Evolutionary conservation across 208 protist species (phyloP).

Genomic region (Trichomonas gallinae): DNA sequence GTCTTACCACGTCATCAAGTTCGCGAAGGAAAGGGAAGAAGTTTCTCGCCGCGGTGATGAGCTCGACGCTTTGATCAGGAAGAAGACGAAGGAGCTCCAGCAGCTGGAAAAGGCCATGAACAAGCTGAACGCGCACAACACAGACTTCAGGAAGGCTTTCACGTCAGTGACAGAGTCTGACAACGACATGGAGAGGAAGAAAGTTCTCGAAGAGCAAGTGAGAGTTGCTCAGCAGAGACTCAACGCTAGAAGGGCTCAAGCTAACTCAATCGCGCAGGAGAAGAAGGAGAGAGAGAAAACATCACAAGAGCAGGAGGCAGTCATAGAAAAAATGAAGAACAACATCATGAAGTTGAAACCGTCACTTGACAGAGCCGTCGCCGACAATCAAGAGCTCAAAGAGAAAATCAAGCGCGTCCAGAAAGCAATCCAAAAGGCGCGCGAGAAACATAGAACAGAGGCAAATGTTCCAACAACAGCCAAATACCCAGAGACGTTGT

Average conservation of each 20-base stretch:
- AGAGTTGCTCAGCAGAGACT: neutral
- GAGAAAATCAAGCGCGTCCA: neutral
- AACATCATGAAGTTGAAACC: neutral
- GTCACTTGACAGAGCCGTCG: neutral
- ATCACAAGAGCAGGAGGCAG: neutral
- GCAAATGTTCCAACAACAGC: neutral
- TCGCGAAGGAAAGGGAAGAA: neutral
- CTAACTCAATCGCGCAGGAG: neutral
- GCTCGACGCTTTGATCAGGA: neutral
- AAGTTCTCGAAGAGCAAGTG: neutral
- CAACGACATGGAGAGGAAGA: neutral
- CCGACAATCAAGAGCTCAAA: neutral
- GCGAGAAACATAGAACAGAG: neutral
- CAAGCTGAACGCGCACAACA: neutral
- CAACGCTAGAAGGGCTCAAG: neutral
- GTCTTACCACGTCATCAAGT: slow-evolving; percentile 13
- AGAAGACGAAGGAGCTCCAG: neutral
- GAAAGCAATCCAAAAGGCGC: neutral
- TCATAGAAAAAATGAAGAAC: neutral
- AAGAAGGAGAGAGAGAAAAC: neutral
- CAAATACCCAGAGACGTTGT: neutral
- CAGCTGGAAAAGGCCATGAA: neutral
- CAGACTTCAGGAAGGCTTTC: neutral
- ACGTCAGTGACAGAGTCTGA: neutral
- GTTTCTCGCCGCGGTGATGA: neutral